A percentile compares a stretch with the other conserved stretches of the same genome.
phyloP scores from a whole-genome alignment of 2,329 filamentous ascomycete species.

The Stemphylium beticola region DNA sequence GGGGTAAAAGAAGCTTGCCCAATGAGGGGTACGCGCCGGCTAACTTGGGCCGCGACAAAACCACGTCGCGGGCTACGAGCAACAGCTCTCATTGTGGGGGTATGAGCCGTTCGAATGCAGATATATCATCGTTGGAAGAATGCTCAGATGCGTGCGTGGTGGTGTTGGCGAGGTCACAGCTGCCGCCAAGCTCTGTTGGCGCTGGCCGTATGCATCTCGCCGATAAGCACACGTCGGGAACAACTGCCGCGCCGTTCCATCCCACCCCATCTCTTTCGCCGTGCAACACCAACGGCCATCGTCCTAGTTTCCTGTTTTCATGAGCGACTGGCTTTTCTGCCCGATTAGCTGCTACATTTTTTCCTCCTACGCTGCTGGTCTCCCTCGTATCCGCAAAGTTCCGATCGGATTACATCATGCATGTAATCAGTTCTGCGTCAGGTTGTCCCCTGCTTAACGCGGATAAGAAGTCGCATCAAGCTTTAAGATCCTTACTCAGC shows the following conservation, averaged over 20 bases:
- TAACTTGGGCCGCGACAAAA: not conserved
- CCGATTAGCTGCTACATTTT: not conserved
- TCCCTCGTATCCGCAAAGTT: not conserved
- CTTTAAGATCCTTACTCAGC: conserved; percentile 1
- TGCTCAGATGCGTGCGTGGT: not conserved
- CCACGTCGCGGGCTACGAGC: too few relatives aligned
- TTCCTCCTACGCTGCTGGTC: not conserved
- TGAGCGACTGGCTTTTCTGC: not conserved
- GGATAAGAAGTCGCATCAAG: not conserved
- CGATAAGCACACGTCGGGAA: conserved; percentile 3
- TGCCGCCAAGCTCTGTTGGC: not conserved
- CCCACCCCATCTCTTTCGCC: not conserved
- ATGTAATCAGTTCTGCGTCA: not conserved
- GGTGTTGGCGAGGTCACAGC: not conserved
- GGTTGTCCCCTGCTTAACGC: not conserved
- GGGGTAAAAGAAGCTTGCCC: too few relatives aligned
- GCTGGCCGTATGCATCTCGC: conserved; percentile 12
- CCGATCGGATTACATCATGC: not conserved
- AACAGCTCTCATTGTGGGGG: not conserved
- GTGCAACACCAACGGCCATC: conserved; percentile 7
- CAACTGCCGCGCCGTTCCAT: conserved; percentile 4
- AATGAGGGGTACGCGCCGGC: too few relatives aligned
- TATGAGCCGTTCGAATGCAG: not conserved
- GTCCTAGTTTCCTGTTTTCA: conserved; percentile 2
- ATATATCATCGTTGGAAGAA: not conserved